Percentiles rank a stretch among this genome's conserved stretches.
phyloP scores from a whole-genome alignment of 2,329 filamentous ascomycete genomes.

The Nannizziopsis barbatae region DNA sequence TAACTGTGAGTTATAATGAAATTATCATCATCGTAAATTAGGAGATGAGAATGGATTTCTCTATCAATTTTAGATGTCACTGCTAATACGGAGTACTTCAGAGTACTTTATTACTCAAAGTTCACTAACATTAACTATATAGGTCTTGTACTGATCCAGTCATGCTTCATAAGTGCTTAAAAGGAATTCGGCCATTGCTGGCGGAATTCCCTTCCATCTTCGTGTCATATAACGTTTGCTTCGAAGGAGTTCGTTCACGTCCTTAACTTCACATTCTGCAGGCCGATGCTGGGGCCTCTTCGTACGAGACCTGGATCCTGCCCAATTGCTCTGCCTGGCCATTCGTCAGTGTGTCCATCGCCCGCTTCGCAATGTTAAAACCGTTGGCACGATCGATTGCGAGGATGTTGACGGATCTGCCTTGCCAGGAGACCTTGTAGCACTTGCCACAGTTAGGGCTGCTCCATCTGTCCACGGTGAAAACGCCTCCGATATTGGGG shows the following conservation, averaged over 20 bases:
- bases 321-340: slow-evolving; percentile 36
- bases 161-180: no score
- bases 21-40: no score
- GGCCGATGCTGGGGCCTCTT: slow-evolving; percentile 3
- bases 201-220: background rate
- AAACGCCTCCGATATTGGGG: slow-evolving; percentile 41
- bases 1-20: no score
- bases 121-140: no score
- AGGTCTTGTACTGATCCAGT: no score
- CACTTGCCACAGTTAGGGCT: slow-evolving; percentile 42
- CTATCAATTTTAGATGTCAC: no score
- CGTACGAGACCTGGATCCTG: slow-evolving; percentile 12
- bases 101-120: no score
- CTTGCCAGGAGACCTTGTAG: slow-evolving; percentile 40
- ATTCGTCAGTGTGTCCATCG: slow-evolving; percentile 42
- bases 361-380: slow-evolving; percentile 41
- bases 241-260: background rate
- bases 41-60: no score
- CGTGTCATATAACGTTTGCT: background rate
- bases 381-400: slow-evolving; percentile 39
- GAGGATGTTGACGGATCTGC: slow-evolving; percentile 37
- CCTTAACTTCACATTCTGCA: slow-evolving; percentile 3
- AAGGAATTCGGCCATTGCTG: no score
- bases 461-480: slow-evolving; percentile 40
- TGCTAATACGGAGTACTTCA: no score